Percentiles rank a stretch among this genome's conserved stretches.
phyloP scores from a whole-genome alignment of 495 filamentous ascomycete species.

The Parathielavia appendiculata region DNA sequence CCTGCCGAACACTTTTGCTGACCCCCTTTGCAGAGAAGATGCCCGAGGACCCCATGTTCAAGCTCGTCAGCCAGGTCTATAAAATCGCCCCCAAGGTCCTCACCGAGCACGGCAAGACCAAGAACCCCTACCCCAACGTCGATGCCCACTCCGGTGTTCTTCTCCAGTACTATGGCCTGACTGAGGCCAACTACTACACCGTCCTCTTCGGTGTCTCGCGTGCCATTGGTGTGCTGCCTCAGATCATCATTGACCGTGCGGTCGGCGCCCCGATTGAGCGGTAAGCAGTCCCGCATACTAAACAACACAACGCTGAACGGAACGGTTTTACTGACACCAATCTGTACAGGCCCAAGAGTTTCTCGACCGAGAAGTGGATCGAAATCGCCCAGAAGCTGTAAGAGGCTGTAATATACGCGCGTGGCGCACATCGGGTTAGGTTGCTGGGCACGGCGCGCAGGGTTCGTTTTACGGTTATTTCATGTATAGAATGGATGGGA shows the following conservation, averaged over 20 bases:
- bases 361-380: slow-evolving; percentile 93
- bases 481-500: slow-evolving; percentile 33
- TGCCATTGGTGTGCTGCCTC: slow-evolving; percentile 94
- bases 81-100: slow-evolving; percentile 97
- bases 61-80: slow-evolving; percentile 98
- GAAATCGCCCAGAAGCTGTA: slow-evolving; percentile 87
- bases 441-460: slow-evolving; percentile 29
- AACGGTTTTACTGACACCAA: neutral
- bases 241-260: slow-evolving; percentile 99
- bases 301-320: neutral
- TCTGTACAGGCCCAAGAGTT: slow-evolving; percentile 72
- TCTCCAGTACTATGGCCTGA: slow-evolving; percentile 98
- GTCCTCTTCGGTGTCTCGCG: slow-evolving; percentile 98
- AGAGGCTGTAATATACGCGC: slow-evolving; percentile 29
- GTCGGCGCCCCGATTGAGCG: slow-evolving; percentile 79
- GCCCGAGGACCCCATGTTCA: slow-evolving; percentile 96
- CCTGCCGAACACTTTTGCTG: slow-evolving; percentile 3
- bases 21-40: slow-evolving; percentile 50
- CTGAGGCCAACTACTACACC: slow-evolving; percentile 98
- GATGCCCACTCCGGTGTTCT: slow-evolving; percentile 88
- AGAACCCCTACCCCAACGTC: slow-evolving; percentile 59
- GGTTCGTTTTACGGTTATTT: slow-evolving; percentile 29
- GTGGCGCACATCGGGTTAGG: slow-evolving; percentile 17
- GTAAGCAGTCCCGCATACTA: slow-evolving; percentile 14
- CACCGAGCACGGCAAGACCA: slow-evolving; percentile 99